phyloP scores from a whole-genome alignment of 2,329 filamentous ascomycete species.

The Polychaeton citri region DNA sequence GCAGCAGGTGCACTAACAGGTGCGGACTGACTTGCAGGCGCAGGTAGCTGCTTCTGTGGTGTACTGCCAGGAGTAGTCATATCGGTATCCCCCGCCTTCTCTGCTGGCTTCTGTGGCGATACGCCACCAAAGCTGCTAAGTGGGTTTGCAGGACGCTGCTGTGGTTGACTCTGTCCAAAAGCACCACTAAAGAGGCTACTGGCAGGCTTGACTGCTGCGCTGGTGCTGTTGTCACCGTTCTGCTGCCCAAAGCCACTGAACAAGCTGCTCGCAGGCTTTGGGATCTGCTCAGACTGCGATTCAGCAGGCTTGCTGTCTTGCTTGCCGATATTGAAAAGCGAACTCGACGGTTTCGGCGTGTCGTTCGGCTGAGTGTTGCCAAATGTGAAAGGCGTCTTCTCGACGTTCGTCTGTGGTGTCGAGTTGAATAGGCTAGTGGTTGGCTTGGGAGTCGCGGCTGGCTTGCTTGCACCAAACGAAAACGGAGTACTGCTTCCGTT shows the following conservation, averaged over 20 bases:
- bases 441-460: constrained; percentile 2
- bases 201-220: too few relatives aligned
- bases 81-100: constrained; percentile 10
- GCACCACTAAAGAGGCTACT: not conserved
- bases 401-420: not conserved
- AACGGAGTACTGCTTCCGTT: constrained; percentile 1
- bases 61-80: constrained; percentile 14
- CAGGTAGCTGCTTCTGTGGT: constrained; percentile 1
- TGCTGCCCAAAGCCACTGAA: too few relatives aligned
- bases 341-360: not conserved
- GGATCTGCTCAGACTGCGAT: not conserved
- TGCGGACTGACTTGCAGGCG: not conserved
- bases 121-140: not conserved
- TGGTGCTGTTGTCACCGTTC: too few relatives aligned
- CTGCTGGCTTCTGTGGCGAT: not conserved
- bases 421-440: not conserved
- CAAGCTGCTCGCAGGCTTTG: not conserved
- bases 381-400: not conserved
- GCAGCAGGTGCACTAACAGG: not conserved
- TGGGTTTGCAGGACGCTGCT: not conserved
- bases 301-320: not conserved
- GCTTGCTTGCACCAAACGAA: constrained; percentile 3
- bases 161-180: not conserved
- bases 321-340: not conserved
- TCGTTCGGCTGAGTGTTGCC: not conserved